These are phyloP conservation scores for Pythium rhizo-oryzae DNA, from an alignment of 352 stramenopile genomes.

Conservation along the genomic window DNA sequence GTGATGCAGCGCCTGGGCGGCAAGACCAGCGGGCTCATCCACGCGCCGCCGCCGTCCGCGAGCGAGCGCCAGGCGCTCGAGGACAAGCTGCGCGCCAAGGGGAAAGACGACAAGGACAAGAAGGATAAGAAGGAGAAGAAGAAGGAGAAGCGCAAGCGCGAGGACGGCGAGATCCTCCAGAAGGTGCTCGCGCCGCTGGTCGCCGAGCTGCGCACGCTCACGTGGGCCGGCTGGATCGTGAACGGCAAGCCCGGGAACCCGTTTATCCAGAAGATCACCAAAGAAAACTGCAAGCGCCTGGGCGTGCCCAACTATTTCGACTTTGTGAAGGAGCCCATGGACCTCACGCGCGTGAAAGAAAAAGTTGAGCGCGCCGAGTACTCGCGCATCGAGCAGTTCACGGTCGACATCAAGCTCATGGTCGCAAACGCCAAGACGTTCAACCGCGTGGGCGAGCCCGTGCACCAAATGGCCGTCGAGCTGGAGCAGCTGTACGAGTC, in stretches of 20 bases:
- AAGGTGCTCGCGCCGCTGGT: constrained; percentile 75
- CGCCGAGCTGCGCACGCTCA: constrained; percentile 63
- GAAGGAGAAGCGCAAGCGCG: constrained; percentile 77
- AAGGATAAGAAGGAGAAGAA: constrained; percentile 88
- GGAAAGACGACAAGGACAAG: constrained; percentile 74
- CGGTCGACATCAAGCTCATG: constrained; percentile 77
- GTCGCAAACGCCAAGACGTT: constrained; percentile 85
- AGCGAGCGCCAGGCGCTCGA: constrained; percentile 40
- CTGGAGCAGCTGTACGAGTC: constrained; percentile 75
- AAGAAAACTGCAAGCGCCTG: constrained; percentile 83
- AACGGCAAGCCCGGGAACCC: constrained; percentile 73
- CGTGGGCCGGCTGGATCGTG: constrained; percentile 75
- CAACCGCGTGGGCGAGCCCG: constrained; percentile 78
- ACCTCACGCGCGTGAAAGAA: constrained; percentile 84
- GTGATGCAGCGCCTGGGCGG: constrained; percentile 50
- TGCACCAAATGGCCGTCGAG: constrained; percentile 85
- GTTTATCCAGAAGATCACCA: constrained; percentile 87
- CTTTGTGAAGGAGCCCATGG: constrained; percentile 81
- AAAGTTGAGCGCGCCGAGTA: constrained; percentile 81
- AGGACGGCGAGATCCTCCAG: constrained; percentile 70
- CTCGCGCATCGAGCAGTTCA: constrained; percentile 76
- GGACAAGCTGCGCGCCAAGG: constrained; percentile 52
- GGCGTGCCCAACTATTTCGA: constrained; percentile 88
- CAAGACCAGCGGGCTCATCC: constrained; percentile 62
- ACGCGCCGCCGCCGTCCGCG: constrained; percentile 52